Conservation (phyloP, 768 basidiomycete species). For the Lentinula raphanica region DNA sequence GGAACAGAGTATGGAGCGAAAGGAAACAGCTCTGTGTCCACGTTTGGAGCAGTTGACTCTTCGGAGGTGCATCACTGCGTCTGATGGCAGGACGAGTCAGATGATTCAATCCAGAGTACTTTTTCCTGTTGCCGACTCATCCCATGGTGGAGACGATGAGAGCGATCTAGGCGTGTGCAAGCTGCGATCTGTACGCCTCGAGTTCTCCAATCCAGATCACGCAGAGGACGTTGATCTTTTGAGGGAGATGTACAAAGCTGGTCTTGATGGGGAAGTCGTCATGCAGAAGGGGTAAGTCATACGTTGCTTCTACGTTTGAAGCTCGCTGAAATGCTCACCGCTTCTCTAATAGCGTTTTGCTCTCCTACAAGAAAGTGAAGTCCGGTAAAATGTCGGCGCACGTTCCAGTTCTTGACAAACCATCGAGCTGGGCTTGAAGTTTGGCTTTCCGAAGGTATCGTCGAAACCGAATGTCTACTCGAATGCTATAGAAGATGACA, state of each 20-base stretch:
- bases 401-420: slow-evolving; percentile 1
- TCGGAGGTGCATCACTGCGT: background rate
- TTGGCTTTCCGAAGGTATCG: too few relatives aligned
- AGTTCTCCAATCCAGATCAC: background rate
- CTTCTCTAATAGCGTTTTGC: background rate
- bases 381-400: background rate
- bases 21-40: background rate
- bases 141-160: background rate
- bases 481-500: too few relatives aligned
- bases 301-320: background rate
- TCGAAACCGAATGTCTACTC: too few relatives aligned
- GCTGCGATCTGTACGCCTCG: background rate
- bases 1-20: background rate
- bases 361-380: background rate
- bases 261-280: background rate
- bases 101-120: background rate
- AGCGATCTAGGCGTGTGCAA: background rate
- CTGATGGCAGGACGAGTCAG: background rate
- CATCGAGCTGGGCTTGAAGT: background rate
- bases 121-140: background rate
- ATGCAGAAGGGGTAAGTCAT: slow-evolving; percentile 3
- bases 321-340: background rate
- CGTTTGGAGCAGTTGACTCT: background rate
- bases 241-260: background rate
- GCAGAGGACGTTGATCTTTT: background rate